A percentile compares a stretch with the other conserved stretches of the same genome.
Evolutionary conservation across 352 stramenopile species (phyloP).

Genomic region (Globisporangium orthogonon): DNA sequence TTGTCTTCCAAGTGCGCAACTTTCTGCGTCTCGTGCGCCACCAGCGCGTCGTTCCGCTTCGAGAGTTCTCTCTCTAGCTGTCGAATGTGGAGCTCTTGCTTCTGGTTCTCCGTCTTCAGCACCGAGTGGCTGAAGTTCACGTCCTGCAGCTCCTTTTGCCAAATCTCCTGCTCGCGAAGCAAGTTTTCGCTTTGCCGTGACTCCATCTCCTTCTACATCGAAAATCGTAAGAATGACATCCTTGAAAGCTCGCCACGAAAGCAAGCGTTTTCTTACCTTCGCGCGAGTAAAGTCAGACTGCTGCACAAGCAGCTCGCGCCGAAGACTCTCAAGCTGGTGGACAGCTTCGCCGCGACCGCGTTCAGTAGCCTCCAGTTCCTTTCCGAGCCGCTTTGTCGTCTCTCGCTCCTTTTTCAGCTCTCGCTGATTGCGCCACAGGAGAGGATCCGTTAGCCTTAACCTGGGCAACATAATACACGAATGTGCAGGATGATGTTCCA

Average conservation of each 20-base stretch:
- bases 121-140: conserved; percentile 37
- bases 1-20: conserved; percentile 40
- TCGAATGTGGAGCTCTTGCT: conserved; percentile 49
- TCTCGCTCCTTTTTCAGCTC: conserved; percentile 13
- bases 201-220: conserved; percentile 23
- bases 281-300: conserved; percentile 19
- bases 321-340: conserved; percentile 31
- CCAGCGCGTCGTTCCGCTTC: conserved; percentile 36
- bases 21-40: conserved; percentile 31
- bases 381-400: conserved; percentile 11
- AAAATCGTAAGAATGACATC: neutral
- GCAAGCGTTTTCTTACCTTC: conserved; percentile 6
- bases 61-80: conserved; percentile 58
- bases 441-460: neutral
- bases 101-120: conserved; percentile 44
- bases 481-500: too few species aligned
- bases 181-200: conserved; percentile 23
- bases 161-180: conserved; percentile 45
- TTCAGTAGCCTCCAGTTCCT: conserved; percentile 23
- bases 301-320: conserved; percentile 29
- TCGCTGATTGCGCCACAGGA: conserved; percentile 6
- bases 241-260: neutral
- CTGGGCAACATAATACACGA: too few species aligned
- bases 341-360: conserved; percentile 19
- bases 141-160: conserved; percentile 52